Evolutionary conservation across 257 asterid genomes (phyloP), one percentile per base, ranked within the genome.

Genomic region (Capsicum rhomboideum): DNA sequence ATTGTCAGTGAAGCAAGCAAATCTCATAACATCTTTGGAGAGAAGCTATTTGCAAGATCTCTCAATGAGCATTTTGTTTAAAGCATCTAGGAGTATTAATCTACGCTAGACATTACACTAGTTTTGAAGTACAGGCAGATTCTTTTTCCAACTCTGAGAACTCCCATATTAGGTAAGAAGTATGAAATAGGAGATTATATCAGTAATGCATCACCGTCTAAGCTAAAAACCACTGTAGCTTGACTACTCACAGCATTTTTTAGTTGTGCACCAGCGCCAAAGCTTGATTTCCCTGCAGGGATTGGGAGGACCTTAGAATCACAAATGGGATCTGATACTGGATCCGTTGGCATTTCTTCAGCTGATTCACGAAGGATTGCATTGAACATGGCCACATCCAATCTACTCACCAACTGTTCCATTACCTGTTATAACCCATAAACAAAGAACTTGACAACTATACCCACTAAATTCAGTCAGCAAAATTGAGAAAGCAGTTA

Each of bases 371-470:
- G 99, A 67, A 96, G 94, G 84, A 94, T 94, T 77, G 99, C 98
- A 69, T 96, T 96, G 96, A 96, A 93, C 97, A 96, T 96, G 29
- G 98, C 98, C 71, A 94, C 94, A 50, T 96, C 99, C 77, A 96
- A 91, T 88, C 98, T 89, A 82, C 89, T 90, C 84, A 96, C 98
- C 82, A 94, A 85, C 90, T 94, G 98, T 90, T 93, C 98, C 98
- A 96, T 96, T 79, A 93, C 98, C 99, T 94, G 85, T 55, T 54
- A 49, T 20, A 49, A 75, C 26, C 61, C 81, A 49, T 26, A 71
- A 37, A 85, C 66, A 69, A 34, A 16, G 81, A 69, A 53, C 61
- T 75, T 14, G 37, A 46, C 40, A 49, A 53, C 20, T 40, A 71
- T 59, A 80, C 61, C 44, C 59, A 42, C 44, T 56, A 40, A 59